Percentiles rank a stretch among this genome's conserved stretches.
Conservation (phyloP, 2,329 filamentous ascomycete genomes). For the Curvularia hawaiiensis region DNA sequence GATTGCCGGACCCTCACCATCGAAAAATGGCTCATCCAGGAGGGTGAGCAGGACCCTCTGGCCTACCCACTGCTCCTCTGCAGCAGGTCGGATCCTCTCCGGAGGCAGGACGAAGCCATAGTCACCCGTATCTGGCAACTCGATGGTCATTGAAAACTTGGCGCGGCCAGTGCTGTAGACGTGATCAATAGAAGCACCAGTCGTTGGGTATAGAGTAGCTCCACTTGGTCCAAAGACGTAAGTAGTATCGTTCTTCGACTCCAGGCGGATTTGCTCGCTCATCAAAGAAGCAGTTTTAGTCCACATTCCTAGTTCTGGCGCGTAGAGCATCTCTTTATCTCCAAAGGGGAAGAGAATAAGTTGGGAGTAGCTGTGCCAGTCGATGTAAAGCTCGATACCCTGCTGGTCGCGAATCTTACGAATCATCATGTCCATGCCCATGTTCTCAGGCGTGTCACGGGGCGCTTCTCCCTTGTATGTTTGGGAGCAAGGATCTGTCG, state of each 20-base stretch:
- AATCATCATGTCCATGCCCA: conserved; percentile 53
- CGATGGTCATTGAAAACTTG: conserved; percentile 53
- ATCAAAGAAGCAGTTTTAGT: conserved; percentile 55
- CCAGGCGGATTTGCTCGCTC: conserved; percentile 58
- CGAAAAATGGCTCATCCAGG: conserved; percentile 37
- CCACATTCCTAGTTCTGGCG: conserved; percentile 56
- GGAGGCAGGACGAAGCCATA: conserved; percentile 57
- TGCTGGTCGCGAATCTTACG: conserved; percentile 50
- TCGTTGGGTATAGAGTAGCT: conserved; percentile 63
- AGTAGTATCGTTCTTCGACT: conserved; percentile 36
- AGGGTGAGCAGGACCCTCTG: conserved; percentile 31
- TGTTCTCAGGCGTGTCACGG: conserved; percentile 36
- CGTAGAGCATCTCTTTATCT: conserved; percentile 57
- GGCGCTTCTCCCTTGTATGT: conserved; percentile 39
- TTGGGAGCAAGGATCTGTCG: conserved; percentile 36
- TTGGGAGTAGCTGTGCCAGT: conserved; percentile 68
- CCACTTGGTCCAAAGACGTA: conserved; percentile 57
- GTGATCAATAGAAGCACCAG: conserved; percentile 51
- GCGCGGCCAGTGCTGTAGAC: conserved; percentile 48
- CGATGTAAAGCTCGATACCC: conserved; percentile 65
- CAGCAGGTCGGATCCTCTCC: conserved; percentile 53
- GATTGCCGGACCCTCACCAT: conserved; percentile 29
- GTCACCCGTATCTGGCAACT: conserved; percentile 54
- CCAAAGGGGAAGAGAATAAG: conserved; percentile 64
- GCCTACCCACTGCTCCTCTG: conserved; percentile 53